Evolutionary conservation across 2,329 filamentous ascomycete genomes (phyloP).

Genomic region (Colletotrichum cuscutae): DNA sequence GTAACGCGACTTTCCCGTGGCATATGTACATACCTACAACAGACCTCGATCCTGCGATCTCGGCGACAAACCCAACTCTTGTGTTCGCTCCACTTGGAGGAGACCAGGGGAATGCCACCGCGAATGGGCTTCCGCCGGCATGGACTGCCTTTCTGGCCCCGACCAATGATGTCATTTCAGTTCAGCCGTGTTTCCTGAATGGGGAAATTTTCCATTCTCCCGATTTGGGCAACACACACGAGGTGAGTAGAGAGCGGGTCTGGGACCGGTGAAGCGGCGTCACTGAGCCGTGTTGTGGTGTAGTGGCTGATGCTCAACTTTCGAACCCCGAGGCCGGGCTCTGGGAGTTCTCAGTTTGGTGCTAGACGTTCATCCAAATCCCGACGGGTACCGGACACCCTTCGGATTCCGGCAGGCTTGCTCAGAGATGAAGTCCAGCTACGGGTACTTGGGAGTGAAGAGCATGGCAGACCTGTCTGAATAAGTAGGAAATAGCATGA

Average conservation of each 20-base stretch:
- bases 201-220: neutral
- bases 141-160: conserved; percentile 5
- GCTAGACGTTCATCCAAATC: conserved; percentile 10
- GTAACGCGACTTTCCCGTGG: conserved; percentile 4
- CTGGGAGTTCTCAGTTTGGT: neutral
- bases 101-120: conserved; percentile 2
- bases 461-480: neutral
- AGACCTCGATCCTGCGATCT: neutral
- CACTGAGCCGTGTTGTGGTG: neutral
- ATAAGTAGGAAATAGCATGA: neutral
- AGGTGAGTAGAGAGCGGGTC: neutral
- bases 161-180: conserved; percentile 26
- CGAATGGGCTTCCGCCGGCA: conserved; percentile 9
- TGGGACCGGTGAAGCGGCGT: neutral
- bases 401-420: neutral
- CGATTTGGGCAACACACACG: conserved; percentile 23
- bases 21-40: neutral
- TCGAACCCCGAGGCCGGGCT: neutral
- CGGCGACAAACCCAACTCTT: conserved; percentile 3
- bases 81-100: conserved; percentile 3
- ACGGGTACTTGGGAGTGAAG: neutral
- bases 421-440: neutral
- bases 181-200: neutral
- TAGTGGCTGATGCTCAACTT: neutral
- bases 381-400: neutral